Base-by-base conservation (phyloP, 2,329 filamentous ascomycete genomes). In the Leptographium wingfieldii region DNA sequence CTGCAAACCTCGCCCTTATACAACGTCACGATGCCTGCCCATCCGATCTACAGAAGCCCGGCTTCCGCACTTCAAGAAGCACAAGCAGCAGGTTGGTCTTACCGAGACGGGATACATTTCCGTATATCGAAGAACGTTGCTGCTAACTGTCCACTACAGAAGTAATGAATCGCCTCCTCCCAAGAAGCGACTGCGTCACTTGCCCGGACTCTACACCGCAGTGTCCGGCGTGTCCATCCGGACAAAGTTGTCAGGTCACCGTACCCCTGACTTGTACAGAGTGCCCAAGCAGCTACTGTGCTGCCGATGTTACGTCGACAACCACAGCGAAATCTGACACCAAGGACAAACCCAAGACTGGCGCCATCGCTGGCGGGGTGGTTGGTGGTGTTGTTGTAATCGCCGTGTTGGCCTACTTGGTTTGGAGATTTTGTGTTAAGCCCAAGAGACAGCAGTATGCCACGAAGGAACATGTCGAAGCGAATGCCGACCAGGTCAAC, bases 281-380 rank as follows among this genome's bases (percentile, higher is more conserved):
- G 64, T 83, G 80, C 63, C 67, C 77, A 10, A 71, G 72, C 59
- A 75, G 77, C 19, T 68, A 79, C 62, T 82, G 82, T 67, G 68
- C 73, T 56, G 63, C 55, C 25, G 67, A 65, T 52, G 58, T 61
- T 25, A 58, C 60, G 19, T 48, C 66, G 49, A 66, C 64, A 49
- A 60, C 66, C 61, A 59, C 43, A 55, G 60, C 63, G 29, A 59
- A 62, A 62, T 65, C 59, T 60, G 68, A 9, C 7, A 27, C n/a
- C 14, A 52, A 12, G 11, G 25, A n/a, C 12, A 40, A 22, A 9
- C 81, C 87, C 9, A 92, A 89, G 66, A 77, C 86, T 1, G 92
- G 92, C 51, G 89, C 90, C 40, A 96, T 99, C 65, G 92, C 88
- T 2, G 94, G 94, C 65, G 92, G 92, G 65, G 91, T 96, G 11